Percentiles rank a stretch among this genome's conserved stretches.
Conservation (phyloP, 495 filamentous ascomycete species). For the Aspergillus biplanus region DNA sequence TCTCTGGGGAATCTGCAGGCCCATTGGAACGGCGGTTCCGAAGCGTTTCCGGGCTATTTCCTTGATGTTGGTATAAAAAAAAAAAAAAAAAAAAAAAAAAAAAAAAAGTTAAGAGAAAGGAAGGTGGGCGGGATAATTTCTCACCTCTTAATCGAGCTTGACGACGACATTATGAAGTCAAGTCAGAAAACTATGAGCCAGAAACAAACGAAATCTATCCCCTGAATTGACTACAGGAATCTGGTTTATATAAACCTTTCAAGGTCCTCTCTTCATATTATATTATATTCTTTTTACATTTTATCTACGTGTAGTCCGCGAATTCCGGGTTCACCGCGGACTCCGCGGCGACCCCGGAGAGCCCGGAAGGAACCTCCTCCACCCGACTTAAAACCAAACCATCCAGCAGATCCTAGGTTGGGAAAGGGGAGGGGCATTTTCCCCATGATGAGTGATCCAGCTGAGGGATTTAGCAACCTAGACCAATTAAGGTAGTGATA, state of each 20-base stretch:
- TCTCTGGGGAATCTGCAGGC: not conserved
- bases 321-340: conserved; percentile 22
- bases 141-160: not conserved
- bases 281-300: not conserved
- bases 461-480: not conserved
- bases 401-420: no score
- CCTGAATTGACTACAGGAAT: no score
- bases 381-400: no score
- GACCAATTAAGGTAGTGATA: no score
- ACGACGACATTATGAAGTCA: not conserved
- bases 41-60: not conserved
- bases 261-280: not conserved
- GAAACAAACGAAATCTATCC: not conserved
- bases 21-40: conserved; percentile 1
- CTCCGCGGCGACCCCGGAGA: conserved; percentile 23
- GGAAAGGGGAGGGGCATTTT: no score
- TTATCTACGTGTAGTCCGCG: not conserved
- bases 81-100: not conserved
- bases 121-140: not conserved
- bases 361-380: not conserved
- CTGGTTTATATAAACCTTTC: not conserved
- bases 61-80: not conserved
- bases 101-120: not conserved
- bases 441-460: not conserved
- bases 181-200: not conserved